Percentiles rank a stretch among this genome's conserved stretches.
These are phyloP conservation scores for Mycena filopes DNA, from an alignment of 768 basidiomycete genomes.

Conservation along the genomic window DNA sequence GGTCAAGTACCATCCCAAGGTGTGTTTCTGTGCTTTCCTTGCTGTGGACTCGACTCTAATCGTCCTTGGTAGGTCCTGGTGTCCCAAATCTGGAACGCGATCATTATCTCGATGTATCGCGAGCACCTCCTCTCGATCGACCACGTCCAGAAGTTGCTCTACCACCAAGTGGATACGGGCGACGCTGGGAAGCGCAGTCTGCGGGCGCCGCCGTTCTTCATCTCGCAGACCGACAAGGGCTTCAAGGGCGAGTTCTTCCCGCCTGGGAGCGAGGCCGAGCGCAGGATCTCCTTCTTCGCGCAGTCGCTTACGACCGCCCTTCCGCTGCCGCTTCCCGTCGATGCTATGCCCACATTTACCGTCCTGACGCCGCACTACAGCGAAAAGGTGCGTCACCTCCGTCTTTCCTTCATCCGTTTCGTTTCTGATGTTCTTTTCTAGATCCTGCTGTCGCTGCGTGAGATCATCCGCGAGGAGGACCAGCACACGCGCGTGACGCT, in stretches of 20 bases:
- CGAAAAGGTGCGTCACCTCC: conserved; percentile 75
- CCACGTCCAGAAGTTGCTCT: conserved; percentile 97
- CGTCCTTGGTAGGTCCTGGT: conserved; percentile 78
- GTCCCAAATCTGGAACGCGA: conserved; percentile 99
- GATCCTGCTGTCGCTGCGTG: conserved; percentile 95
- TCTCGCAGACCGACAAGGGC: conserved; percentile 91
- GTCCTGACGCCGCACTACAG: conserved; percentile 98
- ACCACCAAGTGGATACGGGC: conserved; percentile 91
- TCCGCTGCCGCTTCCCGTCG: conserved; percentile 93
- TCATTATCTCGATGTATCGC: conserved; percentile 99
- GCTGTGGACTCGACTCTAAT: conserved; percentile 9
- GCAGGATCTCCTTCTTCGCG: conserved; percentile 98
- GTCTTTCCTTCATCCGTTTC: conserved; percentile 6
- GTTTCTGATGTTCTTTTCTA: conserved; percentile 40
- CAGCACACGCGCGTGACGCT: conserved; percentile 97
- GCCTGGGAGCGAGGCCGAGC: conserved; percentile 92
- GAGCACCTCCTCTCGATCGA: conserved; percentile 99
- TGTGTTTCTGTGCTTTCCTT: conserved; percentile 44
- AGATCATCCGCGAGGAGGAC: conserved; percentile 99
- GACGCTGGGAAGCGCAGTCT: conserved; percentile 89
- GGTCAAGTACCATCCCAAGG: conserved; percentile 99
- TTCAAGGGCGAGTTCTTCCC: conserved; percentile 92
- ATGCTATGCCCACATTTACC: conserved; percentile 99
- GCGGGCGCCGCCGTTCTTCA: conserved; percentile 97
- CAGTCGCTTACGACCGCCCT: conserved; percentile 96